Evolutionary conservation across 176 grass and related monocot genomes (phyloP), one percentile per base, ranked within the genome.

Genomic region (Cenchrus fungigraminus): DNA sequence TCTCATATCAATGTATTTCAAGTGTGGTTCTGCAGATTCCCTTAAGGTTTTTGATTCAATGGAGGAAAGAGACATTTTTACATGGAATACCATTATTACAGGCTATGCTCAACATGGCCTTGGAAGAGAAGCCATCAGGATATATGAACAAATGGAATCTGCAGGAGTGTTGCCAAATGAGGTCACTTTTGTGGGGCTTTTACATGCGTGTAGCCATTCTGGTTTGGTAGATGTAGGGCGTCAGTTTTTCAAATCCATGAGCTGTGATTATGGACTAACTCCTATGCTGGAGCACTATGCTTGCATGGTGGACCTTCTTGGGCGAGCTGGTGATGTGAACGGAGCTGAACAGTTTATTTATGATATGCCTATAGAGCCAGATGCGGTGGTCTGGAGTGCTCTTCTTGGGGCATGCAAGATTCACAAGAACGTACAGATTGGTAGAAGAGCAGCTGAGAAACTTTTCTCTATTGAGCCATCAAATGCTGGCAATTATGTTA

Each of bases 341-440:
- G 87, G 56, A 77, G 93, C 90, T 59, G 88, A 90, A 79, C 42
- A 78, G 0, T 86, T 92, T 69, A 83, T 95, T 57, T 87, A 76
- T 51, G 77, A 92, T 68, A 95, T 95, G 90, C 90, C 84, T 80
- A 90, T 92, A 51, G 85, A 90, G 42, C 90, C 93, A 78, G 90
- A 92, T 77, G 54, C 80, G 6, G 93, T 94, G 43, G 82, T 95
- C 73, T 95, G 90, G 93, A 87, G 90, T 81, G 90, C 93, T 65
- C 86, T 95, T 91, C 90, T 95, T 52, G 90, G 90, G 77, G 90
- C 90, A 49, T 92, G 87, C 51, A 92, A 91, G 72, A 88, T 95
- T 83, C 76, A 92, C 84, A 88, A 87, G 71, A 87, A 85, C 57
- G 88, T 86, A 71, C 87, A 92, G 65, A 61, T 95, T 81, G 87